These are phyloP conservation scores for Colletotrichum euphorbiae DNA, from an alignment of 2,329 filamentous ascomycete species.

Conservation along the genomic window DNA sequence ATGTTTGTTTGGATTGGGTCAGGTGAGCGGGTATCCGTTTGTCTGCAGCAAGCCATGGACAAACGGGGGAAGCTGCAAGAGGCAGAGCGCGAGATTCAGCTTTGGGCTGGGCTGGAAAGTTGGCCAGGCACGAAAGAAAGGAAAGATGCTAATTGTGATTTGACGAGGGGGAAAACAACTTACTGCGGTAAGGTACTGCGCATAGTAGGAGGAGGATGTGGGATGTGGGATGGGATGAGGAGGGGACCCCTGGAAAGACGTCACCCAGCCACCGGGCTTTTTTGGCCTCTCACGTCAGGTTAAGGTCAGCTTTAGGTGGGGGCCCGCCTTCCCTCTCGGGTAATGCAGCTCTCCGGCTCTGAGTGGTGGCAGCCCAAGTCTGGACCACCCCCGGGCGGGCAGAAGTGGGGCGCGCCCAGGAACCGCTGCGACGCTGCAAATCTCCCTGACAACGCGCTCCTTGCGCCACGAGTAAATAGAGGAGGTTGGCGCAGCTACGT, in stretches of 20 bases:
- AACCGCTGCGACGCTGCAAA: slow-evolving; percentile 38
- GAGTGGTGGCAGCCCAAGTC: slow-evolving; percentile 5
- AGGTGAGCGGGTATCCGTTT: slow-evolving; percentile 2
- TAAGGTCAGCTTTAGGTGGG: slow-evolving; percentile 1
- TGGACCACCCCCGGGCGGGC: not conserved
- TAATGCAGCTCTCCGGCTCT: not conserved
- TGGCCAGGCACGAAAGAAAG: not conserved
- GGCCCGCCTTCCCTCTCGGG: slow-evolving; percentile 19
- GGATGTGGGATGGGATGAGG: not conserved
- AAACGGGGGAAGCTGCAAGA: slow-evolving; percentile 17
- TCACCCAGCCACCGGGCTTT: slow-evolving; percentile 40
- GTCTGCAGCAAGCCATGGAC: slow-evolving; percentile 22
- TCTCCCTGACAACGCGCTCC: slow-evolving; percentile 38
- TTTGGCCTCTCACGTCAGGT: slow-evolving; percentile 21
- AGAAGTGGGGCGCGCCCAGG: slow-evolving; percentile 31
- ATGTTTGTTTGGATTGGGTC: slow-evolving; percentile 30
- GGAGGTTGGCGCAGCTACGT: slow-evolving; percentile 41
- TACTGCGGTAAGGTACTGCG: slow-evolving; percentile 17
- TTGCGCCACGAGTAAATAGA: slow-evolving; percentile 40
- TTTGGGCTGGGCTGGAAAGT: not conserved
- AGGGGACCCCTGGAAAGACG: slow-evolving; percentile 39
- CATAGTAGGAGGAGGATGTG: too few species aligned
- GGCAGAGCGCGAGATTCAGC: not conserved
- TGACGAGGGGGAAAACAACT: slow-evolving; percentile 4
- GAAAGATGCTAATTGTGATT: slow-evolving; percentile 15